Base-by-base conservation (phyloP, 2,329 filamentous ascomycete genomes). In the Penicillium sp. region DNA sequence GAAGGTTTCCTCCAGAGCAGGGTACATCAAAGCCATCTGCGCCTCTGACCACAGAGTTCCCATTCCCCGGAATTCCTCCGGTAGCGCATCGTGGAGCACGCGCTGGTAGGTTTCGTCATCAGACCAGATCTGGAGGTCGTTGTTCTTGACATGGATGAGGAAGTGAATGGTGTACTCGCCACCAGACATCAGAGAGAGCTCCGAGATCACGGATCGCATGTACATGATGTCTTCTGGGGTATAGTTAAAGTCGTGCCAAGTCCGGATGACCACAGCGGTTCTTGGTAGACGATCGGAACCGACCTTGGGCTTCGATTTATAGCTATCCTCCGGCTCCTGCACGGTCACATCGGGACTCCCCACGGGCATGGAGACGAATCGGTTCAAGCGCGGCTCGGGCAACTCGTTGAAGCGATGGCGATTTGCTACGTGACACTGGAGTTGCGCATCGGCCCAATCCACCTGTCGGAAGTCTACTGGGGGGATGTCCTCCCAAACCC, bases 1-100 rank as follows among this genome's bases (percentile, higher is more conserved):
- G 74, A 87, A 92, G 46, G 90, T 85, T 61, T 96, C 91, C 68
- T 91, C 88, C 26, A 96, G 87, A 48, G 90, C 91, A 52, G 95
- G 90, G 75, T 98, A 99, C 66, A 96, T 83, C 56, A 92, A 85
- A 52, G 89, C 82, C 92, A 98, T 97, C 75, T 97, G 92, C 24
- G 89, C 88, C 74, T 96, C 92, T 0, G 91, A 95, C 95, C 95
- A 99, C 7, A 98, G 82, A 0, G 90, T 96, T 21, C 90, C 90
- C 70, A 99, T 87, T 47, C 90, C 90, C 63, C 85, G 88, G 76
- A 99, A 97, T 70, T 99, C 95, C 62, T 86, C 82, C 0, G 95
- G 70, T 89, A 88, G 56, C 82, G 88, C 69, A 81, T 82, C 70
- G 83, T 80, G 78, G 88, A 97, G 49, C 81, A 93, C 84, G 16